Conservation (phyloP, 768 basidiomycete genomes). For the Hygrocybe punicea region DNA sequence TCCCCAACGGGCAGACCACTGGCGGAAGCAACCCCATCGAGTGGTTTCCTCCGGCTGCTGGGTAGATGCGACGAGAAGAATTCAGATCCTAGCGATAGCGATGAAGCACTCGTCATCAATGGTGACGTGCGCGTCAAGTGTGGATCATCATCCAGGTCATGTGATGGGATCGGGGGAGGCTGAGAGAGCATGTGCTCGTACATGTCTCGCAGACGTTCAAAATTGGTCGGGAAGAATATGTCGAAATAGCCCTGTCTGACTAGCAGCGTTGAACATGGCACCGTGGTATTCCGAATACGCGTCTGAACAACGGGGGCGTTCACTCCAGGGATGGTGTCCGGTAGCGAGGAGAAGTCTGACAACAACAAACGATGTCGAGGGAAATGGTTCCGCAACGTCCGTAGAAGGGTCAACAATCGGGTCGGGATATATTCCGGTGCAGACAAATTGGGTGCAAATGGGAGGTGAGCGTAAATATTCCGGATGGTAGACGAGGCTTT, state of each 20-base stretch:
- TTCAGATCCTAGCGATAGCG: constrained; percentile 51
- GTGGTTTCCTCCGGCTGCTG: constrained; percentile 53
- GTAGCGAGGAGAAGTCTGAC: constrained; percentile 86
- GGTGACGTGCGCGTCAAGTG: constrained; percentile 48
- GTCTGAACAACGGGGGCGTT: constrained; percentile 95
- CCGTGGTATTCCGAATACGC: constrained; percentile 74
- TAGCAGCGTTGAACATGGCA: constrained; percentile 85
- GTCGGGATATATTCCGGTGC: constrained; percentile 90
- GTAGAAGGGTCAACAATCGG: constrained; percentile 78
- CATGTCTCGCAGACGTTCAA: constrained; percentile 80
- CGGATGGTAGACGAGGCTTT: constrained; percentile 56
- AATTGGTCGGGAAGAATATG: constrained; percentile 97
- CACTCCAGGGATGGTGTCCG: constrained; percentile 75
- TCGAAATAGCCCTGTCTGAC: constrained; percentile 97
- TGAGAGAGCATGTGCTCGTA: constrained; percentile 80
- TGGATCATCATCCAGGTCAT: constrained; percentile 22
- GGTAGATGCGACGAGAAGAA: constrained; percentile 73
- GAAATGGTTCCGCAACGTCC: constrained; percentile 76
- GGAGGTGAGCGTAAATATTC: constrained; percentile 62
- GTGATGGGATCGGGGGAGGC: constrained; percentile 33
- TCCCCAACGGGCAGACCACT: constrained; percentile 79
- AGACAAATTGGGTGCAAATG: constrained; percentile 89
- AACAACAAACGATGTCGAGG: constrained; percentile 92
- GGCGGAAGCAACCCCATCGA: constrained; percentile 69
- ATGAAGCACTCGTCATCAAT: constrained; percentile 46